Evolutionary conservation across 768 basidiomycete species (phyloP), one percentile per base, ranked within the genome.

Genomic region (Lyophyllum semitale): DNA sequence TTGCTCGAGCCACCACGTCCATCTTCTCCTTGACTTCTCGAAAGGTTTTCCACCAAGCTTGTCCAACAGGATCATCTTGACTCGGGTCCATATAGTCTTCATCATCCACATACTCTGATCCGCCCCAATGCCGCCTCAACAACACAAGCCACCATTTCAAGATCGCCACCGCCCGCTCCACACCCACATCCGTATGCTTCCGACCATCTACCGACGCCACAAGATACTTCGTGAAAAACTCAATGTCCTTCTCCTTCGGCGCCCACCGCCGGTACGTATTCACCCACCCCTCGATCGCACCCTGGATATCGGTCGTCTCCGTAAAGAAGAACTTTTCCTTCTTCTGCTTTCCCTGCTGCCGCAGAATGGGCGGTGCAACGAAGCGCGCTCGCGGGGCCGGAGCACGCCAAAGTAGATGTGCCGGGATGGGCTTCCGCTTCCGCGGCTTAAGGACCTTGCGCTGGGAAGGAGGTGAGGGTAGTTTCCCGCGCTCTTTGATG

Each of bases 131-230:
- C 57, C 85, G 73, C 61, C 87, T 73, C 61, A 93, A 67, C 25
- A 95, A 66, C 29, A 88, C 77, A 59, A 84, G 69, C 94, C 93
- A 95, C 90, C 89, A 95, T 63, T 82, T 86, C 77, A 92, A 76
- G 17, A 91, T 81, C 23, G 81, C 81, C 12, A 89, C 69, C 49
- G 85, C 88, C 57, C 82, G 82, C 70, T 88, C 87, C 37, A 93
- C 71, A 0, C 91, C 79, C 25, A 68, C 71, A 66, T 91, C 88
- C 5, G 81, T 72, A 42, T 81, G 83, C 48, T 68, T 66, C 18
- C 66, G 63, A n/a, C 78, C 73, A 63, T 87, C 84, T 32, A 89
- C 82, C 53, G 83, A 85, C 59, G 83, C 82, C 46, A 88, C 74
- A 44, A 96, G 71, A 64, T 84, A 96, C 54, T 82, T 86, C 17